A percentile compares a stretch with the other conserved stretches of the same genome.
Conservation (phyloP, 805 yeast species). For the Zygotorulaspora chibaensis region DNA sequence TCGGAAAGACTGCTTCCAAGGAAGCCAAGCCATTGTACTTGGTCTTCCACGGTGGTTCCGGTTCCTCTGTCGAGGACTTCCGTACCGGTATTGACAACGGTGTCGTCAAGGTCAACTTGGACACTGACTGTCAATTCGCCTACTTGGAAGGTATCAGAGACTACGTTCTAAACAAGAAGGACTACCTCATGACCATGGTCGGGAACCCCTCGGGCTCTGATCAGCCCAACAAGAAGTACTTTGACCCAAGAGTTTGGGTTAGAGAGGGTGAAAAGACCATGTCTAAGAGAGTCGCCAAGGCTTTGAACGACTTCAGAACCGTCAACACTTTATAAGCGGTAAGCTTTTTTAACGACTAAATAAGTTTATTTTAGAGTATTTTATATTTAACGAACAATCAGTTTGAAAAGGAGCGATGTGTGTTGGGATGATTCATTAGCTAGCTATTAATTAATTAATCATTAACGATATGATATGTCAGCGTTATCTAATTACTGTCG, state of each 20-base stretch:
- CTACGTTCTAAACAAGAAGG: constrained; percentile 93
- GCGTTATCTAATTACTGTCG: too few relatives aligned
- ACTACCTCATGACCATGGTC: constrained; percentile 80
- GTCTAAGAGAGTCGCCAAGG: constrained; percentile 78
- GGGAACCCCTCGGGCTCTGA: constrained; percentile 99
- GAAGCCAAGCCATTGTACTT: constrained; percentile 75
- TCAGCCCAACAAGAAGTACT: constrained; percentile 99
- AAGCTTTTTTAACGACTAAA: background rate
- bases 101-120: constrained; percentile 98
- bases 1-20: constrained; percentile 51
- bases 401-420: too few relatives aligned
- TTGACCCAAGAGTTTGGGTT: constrained; percentile 99
- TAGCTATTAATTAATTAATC: too few relatives aligned
- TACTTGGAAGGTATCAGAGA: constrained; percentile 96
- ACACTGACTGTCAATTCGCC: constrained; percentile 98
- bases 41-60: constrained; percentile 99
- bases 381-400: background rate
- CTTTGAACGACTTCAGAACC: constrained; percentile 83
- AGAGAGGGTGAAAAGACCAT: constrained; percentile 99
- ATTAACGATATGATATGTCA: too few relatives aligned
- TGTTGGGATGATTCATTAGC: too few relatives aligned
- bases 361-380: constrained; percentile 1
- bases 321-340: constrained; percentile 48
- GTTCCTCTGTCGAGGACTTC: constrained; percentile 89
- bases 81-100: constrained; percentile 87